Conservation (phyloP, 2,329 filamentous ascomycete genomes). For the Ophiostoma quercus region DNA sequence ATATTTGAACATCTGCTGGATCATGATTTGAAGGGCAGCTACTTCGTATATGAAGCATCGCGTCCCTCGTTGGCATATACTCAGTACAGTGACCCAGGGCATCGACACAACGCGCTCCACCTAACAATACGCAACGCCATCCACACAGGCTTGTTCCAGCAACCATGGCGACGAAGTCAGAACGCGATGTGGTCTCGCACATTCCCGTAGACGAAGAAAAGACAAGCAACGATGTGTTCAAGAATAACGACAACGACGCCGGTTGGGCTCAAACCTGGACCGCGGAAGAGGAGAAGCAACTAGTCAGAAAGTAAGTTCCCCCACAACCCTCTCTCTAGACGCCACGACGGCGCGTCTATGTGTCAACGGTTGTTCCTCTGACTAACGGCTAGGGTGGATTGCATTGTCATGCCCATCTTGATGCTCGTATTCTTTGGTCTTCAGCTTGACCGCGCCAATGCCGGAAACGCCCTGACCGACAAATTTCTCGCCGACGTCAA, state of each 20-base stretch:
- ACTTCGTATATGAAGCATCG: not conserved
- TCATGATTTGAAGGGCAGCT: not conserved
- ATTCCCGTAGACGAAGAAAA: not conserved
- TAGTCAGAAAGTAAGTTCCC: not conserved
- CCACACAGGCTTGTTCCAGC: not conserved
- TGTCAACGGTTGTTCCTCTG: not conserved
- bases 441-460: conserved; percentile 40
- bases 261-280: not conserved
- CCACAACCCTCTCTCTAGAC: not conserved
- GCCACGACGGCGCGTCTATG: not conserved
- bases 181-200: not conserved
- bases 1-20: not conserved
- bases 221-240: not conserved
- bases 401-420: conserved; percentile 41
- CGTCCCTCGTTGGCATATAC: not conserved
- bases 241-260: not conserved
- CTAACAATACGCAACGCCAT: not conserved
- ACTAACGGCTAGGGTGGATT: conserved; percentile 31
- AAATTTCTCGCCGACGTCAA: conserved; percentile 45
- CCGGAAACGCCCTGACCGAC: conserved; percentile 49
- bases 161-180: not conserved
- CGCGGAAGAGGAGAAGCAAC: not conserved
- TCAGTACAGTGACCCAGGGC: not conserved
- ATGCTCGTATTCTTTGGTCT: conserved; percentile 42
- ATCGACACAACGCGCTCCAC: not conserved